These are phyloP conservation scores for Pezicula neosporulosa DNA, from an alignment of 2,329 filamentous ascomycete species.

Conservation along the genomic window DNA sequence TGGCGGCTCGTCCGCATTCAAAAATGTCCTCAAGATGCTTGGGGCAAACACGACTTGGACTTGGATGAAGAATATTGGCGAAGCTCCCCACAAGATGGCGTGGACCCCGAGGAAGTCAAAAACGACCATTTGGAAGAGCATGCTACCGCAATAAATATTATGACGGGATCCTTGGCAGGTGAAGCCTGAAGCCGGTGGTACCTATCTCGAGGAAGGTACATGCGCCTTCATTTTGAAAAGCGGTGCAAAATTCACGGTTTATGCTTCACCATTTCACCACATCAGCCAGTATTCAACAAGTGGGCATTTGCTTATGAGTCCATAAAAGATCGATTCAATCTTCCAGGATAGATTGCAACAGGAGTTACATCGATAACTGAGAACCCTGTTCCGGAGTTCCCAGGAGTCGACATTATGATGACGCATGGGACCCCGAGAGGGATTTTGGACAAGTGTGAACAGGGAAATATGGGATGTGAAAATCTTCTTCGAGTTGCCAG, in stretches of 20 bases:
- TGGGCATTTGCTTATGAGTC: constrained; percentile 21
- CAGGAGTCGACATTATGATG: constrained; percentile 30
- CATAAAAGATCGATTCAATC: constrained; percentile 15
- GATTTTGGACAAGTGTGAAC: constrained; percentile 19
- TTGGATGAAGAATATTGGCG: constrained; percentile 5
- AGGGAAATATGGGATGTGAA: constrained; percentile 35
- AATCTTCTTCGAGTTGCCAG: constrained; percentile 41
- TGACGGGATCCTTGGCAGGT: constrained; percentile 9
- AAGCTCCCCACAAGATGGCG: constrained; percentile 1
- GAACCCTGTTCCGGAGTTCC: constrained; percentile 9
- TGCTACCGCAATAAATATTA: constrained; percentile 6
- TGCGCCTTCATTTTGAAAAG: constrained; percentile 18
- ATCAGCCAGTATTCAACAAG: constrained; percentile 17
- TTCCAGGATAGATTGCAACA: not conserved
- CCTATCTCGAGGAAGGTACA: constrained; percentile 21
- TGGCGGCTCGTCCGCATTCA: constrained; percentile 21
- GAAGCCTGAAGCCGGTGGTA: constrained; percentile 14
- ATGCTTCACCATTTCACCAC: constrained; percentile 17
- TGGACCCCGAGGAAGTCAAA: not conserved
- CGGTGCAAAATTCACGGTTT: constrained; percentile 19
- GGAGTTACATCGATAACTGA: constrained; percentile 4
- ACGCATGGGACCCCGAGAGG: constrained; percentile 34
- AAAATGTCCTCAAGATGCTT: constrained; percentile 20
- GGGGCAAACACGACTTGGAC: constrained; percentile 52
- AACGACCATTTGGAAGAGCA: constrained; percentile 10